Conservation (phyloP, 31 red algal genomes). For the Odonthalia washingtoniensis region DNA sequence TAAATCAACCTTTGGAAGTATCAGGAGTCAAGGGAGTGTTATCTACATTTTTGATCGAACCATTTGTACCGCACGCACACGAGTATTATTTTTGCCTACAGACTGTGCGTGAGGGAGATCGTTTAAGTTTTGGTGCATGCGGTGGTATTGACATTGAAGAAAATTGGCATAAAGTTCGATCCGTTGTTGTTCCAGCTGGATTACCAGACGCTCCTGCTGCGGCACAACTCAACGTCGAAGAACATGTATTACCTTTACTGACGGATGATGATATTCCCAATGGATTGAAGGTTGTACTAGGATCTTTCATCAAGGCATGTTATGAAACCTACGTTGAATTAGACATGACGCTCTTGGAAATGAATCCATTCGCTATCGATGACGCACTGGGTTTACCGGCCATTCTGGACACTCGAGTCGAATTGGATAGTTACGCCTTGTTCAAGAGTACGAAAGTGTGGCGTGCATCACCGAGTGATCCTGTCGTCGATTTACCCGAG, state of each 20-base stretch:
- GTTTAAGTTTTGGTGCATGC: constrained; percentile 85
- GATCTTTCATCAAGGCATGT: constrained; percentile 71
- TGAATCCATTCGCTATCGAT: constrained; percentile 92
- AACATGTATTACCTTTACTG: constrained; percentile 61
- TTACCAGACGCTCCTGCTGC: constrained; percentile 36
- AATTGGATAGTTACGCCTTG: constrained; percentile 95
- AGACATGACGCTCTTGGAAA: constrained; percentile 97
- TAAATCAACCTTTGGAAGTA: constrained; percentile 77
- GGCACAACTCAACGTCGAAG: constrained; percentile 15
- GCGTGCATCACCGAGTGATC: constrained; percentile 47
- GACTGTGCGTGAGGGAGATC: constrained; percentile 85
- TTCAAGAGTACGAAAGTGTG: constrained; percentile 91
- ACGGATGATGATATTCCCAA: constrained; percentile 43
- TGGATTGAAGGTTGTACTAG: constrained; percentile 19
- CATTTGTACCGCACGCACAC: constrained; percentile 81
- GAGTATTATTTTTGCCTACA: constrained; percentile 96
- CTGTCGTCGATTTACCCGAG: constrained; percentile 95
- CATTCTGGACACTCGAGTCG: constrained; percentile 88
- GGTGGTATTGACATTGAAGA: constrained; percentile 99
- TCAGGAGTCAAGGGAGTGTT: constrained; percentile 74
- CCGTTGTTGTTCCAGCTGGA: constrained; percentile 66
- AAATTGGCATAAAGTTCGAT: constrained; percentile 87
- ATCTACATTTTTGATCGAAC: constrained; percentile 92
- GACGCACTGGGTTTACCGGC: constrained; percentile 48
- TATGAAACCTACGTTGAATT: constrained; percentile 89